Evolutionary conservation across 2,329 filamentous ascomycete species (phyloP), one percentile per base, ranked within the genome.

Genomic region (Aspergillus bombycis): DNA sequence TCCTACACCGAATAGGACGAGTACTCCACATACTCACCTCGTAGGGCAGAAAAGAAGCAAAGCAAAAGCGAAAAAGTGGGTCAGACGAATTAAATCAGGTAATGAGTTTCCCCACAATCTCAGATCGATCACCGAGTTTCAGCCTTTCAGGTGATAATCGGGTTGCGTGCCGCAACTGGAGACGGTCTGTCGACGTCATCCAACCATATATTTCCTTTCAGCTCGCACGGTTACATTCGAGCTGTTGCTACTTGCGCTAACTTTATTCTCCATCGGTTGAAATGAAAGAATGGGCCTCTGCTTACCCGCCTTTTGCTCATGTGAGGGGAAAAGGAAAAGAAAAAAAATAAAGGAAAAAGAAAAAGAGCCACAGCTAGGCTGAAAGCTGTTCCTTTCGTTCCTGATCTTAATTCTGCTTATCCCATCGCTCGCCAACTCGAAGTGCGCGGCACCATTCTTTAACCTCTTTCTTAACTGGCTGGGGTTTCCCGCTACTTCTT

Each of bases 271-370:
- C 32, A 38, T 53, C 21, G 12, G 16, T 26, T 52, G 16, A 52
- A 19, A 52, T 21, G 52, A 38, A 23, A 38, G 32, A 41, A 55
- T 55, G 32, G 52, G 52, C 52, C 52, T 55, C 21, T 55, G 32
- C 52, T 55, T 23, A 55, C 32, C 52, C 32, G 11, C 32, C 52
- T 52, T 34, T 55, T 19, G 52, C 34, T 55, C 52, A 55, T 38
- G 52, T 55, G 52, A 55, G 52, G 52, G 11, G 21, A 21, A 52
- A 52, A 52, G 14, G 16, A 28, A 50, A 30, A 16, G 26, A 30
- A 19, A 30, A n/a, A 21, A 32, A 9, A 19, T 16, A 30, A 28
- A 14, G 28, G 11, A 19, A 16, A 16, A 30, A 32, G 19, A 30
- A 36, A 54, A 30, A 19, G 34, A 36, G 34, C 14, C 14, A 36